Conservation (phyloP, 805 yeast genomes). For the Candida insectorum region DNA sequence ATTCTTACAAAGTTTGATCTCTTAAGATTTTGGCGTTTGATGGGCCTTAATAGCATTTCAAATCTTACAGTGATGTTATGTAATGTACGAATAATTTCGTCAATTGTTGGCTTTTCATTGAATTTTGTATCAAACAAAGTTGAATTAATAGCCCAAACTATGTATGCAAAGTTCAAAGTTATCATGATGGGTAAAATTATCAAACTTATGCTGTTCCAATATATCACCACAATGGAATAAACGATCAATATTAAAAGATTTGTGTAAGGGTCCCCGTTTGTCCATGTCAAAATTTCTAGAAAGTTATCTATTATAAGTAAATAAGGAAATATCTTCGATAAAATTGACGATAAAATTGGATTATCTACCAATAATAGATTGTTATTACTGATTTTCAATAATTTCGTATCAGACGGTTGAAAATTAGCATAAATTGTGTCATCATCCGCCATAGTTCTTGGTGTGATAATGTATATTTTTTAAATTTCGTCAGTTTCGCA, state of each 20-base stretch:
- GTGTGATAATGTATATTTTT: not conserved
- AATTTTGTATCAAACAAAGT: slow-evolving; percentile 38
- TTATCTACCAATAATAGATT: slow-evolving; percentile 34
- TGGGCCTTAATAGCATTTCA: slow-evolving; percentile 40
- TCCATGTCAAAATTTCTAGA: slow-evolving; percentile 51
- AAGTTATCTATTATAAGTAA: slow-evolving; percentile 42
- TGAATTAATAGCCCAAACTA: slow-evolving; percentile 45
- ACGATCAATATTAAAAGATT: slow-evolving; percentile 41
- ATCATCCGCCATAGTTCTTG: slow-evolving; percentile 3
- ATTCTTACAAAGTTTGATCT: slow-evolving; percentile 26
- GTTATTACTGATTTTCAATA: slow-evolving; percentile 26
- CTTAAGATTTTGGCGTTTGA: slow-evolving; percentile 25
- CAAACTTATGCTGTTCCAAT: slow-evolving; percentile 39
- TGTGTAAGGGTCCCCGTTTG: slow-evolving; percentile 47
- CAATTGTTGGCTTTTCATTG: slow-evolving; percentile 49
- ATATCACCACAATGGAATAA: slow-evolving; percentile 36
- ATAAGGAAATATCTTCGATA: slow-evolving; percentile 47
- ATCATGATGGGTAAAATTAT: slow-evolving; percentile 38
- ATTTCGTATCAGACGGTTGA: slow-evolving; percentile 36
- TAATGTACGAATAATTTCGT: slow-evolving; percentile 47
- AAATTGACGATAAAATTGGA: slow-evolving; percentile 46
- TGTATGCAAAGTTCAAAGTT: slow-evolving; percentile 33
- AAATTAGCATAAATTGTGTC: slow-evolving; percentile 20
- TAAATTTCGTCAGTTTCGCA: slow-evolving; percentile 7
- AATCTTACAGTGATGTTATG: slow-evolving; percentile 44